Conservation (phyloP, 352 stramenopile species). For the Globisporangium camurandrum region DNA sequence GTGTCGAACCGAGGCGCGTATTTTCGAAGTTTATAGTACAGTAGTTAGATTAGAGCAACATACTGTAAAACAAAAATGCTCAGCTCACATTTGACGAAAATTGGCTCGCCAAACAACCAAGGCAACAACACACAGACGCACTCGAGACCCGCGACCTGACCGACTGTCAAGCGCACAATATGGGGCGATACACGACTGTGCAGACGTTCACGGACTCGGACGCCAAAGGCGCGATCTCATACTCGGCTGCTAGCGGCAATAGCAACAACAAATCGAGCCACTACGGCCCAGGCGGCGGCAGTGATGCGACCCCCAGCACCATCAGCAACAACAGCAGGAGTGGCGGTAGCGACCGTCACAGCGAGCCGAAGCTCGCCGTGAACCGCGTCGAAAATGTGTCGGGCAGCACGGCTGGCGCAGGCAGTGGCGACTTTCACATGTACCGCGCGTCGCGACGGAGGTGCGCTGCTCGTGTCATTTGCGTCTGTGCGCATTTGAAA, state of each 20-base stretch:
- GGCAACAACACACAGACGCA: no score
- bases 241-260: slow-evolving; percentile 20
- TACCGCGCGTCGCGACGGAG: slow-evolving; percentile 90
- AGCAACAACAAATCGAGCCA: slow-evolving; percentile 8
- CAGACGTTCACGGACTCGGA: slow-evolving; percentile 84
- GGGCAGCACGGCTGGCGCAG: slow-evolving; percentile 89
- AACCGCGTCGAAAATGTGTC: slow-evolving; percentile 93
- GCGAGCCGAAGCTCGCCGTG: slow-evolving; percentile 34
- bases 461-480: slow-evolving; percentile 12
- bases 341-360: slow-evolving; percentile 7
- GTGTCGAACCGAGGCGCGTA: no score
- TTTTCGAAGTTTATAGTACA: no score
- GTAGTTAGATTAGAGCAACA: no score
- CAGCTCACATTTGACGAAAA: no score
- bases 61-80: no score
- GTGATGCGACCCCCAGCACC: slow-evolving; percentile 4
- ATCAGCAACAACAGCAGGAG: not conserved
- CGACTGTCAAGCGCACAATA: slow-evolving; percentile 5
- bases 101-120: no score
- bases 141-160: not conserved
- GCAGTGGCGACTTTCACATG: slow-evolving; percentile 95
- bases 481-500: no score
- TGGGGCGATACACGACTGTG: slow-evolving; percentile 77
- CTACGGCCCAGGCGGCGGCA: slow-evolving; percentile 8
- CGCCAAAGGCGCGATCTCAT: slow-evolving; percentile 59